phyloP scores from a whole-genome alignment of 1,284 basidiomycete genomes.

The Schizophyllum commune region DNA sequence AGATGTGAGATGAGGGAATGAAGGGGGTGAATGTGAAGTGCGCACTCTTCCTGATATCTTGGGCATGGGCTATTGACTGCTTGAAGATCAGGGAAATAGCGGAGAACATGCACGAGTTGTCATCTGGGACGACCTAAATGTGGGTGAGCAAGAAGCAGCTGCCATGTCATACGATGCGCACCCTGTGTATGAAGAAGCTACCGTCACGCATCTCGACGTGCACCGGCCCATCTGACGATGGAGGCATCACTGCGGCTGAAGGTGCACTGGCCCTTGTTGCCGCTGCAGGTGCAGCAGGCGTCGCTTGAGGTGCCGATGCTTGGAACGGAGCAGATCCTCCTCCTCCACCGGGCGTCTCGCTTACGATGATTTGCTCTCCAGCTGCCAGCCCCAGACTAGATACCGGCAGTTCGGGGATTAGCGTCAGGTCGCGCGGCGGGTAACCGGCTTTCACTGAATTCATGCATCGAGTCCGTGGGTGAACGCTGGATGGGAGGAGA shows the following conservation, averaged over 20 bases:
- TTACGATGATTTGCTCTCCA: conserved; percentile 83
- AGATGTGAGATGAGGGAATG: conserved; percentile 3
- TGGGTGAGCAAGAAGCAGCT: neutral
- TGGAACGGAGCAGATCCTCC: conserved; percentile 9
- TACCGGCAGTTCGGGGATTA: conserved; percentile 65
- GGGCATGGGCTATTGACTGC: conserved; percentile 65
- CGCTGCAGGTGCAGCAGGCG: conserved; percentile 9
- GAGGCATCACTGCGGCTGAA: conserved; percentile 2
- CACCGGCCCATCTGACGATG: conserved; percentile 35
- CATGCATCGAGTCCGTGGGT: conserved; percentile 4
- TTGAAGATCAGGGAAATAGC: conserved; percentile 80
- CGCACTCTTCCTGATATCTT: conserved; percentile 58
- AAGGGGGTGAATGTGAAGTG: conserved; percentile 5
- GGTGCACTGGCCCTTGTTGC: conserved; percentile 4
- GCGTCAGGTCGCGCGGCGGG: conserved; percentile 65
- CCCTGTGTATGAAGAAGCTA: conserved; percentile 63
- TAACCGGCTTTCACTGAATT: conserved; percentile 76
- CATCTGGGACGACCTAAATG: conserved; percentile 76
- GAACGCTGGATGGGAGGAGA: conserved; percentile 3
- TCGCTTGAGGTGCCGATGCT: neutral
- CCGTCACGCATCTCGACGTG: conserved; percentile 53
- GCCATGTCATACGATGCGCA: neutral
- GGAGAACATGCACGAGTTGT: conserved; percentile 90
- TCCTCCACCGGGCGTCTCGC: conserved; percentile 29
- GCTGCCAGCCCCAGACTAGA: conserved; percentile 67